Conservation (phyloP, 169 alveolate species). For the Plasmodium malariae region DNA sequence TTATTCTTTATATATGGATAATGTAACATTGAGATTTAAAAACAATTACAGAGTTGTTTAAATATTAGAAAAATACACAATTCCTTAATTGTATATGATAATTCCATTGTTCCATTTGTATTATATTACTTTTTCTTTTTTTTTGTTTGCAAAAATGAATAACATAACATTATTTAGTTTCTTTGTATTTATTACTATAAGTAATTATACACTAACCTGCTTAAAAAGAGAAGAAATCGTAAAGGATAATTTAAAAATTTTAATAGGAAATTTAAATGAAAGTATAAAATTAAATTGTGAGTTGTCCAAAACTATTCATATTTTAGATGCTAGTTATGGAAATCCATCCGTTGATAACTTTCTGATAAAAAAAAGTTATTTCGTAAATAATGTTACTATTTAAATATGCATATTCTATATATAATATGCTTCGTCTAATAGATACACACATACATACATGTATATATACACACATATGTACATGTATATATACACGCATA, state of each 20-base stretch:
- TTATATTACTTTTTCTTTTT: neutral
- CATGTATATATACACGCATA: neutral
- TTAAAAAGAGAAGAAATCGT: conserved; percentile 32
- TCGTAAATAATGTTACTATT: neutral
- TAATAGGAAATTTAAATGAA: conserved; percentile 55
- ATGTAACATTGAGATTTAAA: no score
- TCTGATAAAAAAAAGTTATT: conserved; percentile 70
- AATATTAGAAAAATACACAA: neutral
- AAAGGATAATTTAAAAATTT: conserved; percentile 54
- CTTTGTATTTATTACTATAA: conserved; percentile 34
- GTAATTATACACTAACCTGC: conserved; percentile 17
- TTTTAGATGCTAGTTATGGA: conserved; percentile 78
- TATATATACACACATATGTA: neutral
- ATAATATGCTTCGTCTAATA: no score
- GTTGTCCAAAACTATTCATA: conserved; percentile 22
- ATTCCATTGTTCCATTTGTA: conserved; percentile 1
- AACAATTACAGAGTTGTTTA: neutral
- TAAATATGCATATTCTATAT: no score
- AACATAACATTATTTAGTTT: conserved; percentile 12
- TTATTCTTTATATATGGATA: no score
- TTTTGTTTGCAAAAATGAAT: conserved; percentile 50
- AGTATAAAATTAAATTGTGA: conserved; percentile 55
- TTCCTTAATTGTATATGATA: neutral
- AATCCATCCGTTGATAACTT: conserved; percentile 66
- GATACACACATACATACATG: no score